A percentile compares a stretch with the other conserved stretches of the same genome.
phyloP scores from a whole-genome alignment of 169 alveolate species.

The Plasmodium knowlesi region DNA sequence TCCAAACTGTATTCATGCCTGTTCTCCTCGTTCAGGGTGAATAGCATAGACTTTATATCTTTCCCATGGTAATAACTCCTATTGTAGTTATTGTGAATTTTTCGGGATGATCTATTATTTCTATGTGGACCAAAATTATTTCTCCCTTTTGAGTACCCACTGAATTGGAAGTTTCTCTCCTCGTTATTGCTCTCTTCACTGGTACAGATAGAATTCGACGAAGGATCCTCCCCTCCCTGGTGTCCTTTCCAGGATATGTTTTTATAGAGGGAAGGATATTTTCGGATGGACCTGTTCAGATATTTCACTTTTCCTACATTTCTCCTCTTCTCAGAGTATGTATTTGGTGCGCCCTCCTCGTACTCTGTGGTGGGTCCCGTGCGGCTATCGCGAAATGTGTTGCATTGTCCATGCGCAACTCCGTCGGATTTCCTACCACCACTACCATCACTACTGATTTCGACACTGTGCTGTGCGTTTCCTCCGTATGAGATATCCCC shows the following conservation, averaged over 20 bases:
- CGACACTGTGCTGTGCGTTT: not conserved
- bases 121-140: not conserved
- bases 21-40: not conserved
- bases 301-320: not conserved
- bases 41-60: not conserved
- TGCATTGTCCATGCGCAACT: no score
- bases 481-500: no score
- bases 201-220: not conserved
- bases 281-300: not conserved
- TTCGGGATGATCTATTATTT: not conserved
- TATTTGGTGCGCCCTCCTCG: not conserved
- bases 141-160: not conserved
- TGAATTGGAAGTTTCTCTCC: not conserved
- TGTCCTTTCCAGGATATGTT: not conserved
- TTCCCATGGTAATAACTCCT: not conserved
- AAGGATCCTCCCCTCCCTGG: not conserved
- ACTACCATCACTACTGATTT: not conserved
- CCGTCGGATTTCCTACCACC: no score
- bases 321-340: not conserved
- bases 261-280: not conserved
- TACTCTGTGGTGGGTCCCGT: not conserved
- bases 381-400: not conserved
- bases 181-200: not conserved
- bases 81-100: not conserved
- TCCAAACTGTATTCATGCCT: slow-evolving; percentile 14